Evolutionary conservation across 345 rosid species (phyloP).

Genomic region (Gossypium rotundifolium): DNA sequence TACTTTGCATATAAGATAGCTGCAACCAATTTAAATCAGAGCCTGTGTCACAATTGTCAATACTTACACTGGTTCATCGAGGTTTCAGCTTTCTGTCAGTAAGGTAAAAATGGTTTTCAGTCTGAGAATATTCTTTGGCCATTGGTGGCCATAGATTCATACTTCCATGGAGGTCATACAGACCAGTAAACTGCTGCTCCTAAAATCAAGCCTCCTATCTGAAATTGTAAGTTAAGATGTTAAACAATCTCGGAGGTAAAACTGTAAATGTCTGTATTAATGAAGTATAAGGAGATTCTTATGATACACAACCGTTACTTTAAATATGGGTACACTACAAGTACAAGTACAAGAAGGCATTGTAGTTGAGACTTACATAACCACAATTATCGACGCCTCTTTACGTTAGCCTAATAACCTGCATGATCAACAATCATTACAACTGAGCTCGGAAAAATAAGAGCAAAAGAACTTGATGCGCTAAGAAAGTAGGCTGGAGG

Average conservation of each 20-base stretch:
- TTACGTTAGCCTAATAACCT: constrained; percentile 56
- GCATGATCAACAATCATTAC: constrained; percentile 21
- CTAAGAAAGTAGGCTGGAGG: no score
- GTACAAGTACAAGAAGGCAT: not conserved
- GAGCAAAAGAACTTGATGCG: not conserved
- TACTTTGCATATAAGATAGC: not conserved
- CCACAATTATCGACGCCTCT: constrained; percentile 89
- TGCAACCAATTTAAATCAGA: not conserved
- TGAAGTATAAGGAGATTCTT: no score
- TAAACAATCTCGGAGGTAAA: not conserved
- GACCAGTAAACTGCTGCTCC: constrained; percentile 69
- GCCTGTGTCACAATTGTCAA: no score
- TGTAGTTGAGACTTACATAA: constrained; percentile 58
- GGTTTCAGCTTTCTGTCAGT: no score
- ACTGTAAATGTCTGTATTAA: not conserved
- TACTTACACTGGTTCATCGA: no score
- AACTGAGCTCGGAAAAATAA: not conserved
- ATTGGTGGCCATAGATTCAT: constrained; percentile 35
- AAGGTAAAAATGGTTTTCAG: constrained; percentile 46
- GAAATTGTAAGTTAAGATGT: constrained; percentile 6
- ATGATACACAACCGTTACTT: not conserved
- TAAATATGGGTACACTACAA: not conserved
- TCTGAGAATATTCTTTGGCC: constrained; percentile 56
- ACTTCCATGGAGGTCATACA: constrained; percentile 80
- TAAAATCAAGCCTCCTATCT: constrained; percentile 83